Evolutionary conservation across 2,329 filamentous ascomycete genomes (phyloP).

Genomic region (Scedosporium aurantiacum): DNA sequence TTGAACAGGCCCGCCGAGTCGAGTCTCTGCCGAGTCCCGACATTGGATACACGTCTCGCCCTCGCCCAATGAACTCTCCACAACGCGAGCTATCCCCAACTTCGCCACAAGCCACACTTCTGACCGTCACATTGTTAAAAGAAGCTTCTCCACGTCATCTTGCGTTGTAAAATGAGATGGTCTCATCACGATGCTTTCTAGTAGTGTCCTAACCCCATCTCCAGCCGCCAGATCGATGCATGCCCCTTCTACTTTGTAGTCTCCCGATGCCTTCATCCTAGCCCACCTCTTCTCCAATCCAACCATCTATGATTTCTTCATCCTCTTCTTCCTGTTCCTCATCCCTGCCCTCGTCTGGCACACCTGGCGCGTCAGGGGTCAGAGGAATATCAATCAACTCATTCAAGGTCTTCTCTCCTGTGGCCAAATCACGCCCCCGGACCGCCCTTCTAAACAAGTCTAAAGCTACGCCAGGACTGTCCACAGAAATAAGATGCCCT

Average conservation of each 20-base stretch:
- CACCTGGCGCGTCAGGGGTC: slow-evolving; percentile 1
- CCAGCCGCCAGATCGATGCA: no score
- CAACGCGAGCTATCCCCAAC: no score
- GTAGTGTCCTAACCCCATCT: no score
- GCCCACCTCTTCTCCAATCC: slow-evolving; percentile 4
- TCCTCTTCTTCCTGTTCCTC: slow-evolving; percentile 3
- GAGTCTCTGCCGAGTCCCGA: no score
- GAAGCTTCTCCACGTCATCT: no score
- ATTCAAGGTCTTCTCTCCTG: slow-evolving; percentile 5
- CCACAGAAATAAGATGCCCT: slow-evolving; percentile 31
- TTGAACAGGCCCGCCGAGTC: no score
- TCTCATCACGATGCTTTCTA: no score
- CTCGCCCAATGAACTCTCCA: no score
- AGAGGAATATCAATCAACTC: not conserved
- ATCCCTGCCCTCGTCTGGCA: not conserved
- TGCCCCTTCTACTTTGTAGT: not conserved
- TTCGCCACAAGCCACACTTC: no score
- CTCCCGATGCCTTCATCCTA: not conserved
- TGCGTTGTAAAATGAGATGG: no score
- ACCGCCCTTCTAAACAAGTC: slow-evolving; percentile 18
- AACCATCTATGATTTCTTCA: slow-evolving; percentile 11
- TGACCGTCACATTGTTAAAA: no score
- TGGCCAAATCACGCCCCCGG: slow-evolving; percentile 15
- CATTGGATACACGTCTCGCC: no score
- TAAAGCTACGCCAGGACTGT: slow-evolving; percentile 15